Percentiles rank a stretch among this genome's conserved stretches.
Conservation (phyloP, 768 basidiomycete species). For the Pulveroboletus sp. region DNA sequence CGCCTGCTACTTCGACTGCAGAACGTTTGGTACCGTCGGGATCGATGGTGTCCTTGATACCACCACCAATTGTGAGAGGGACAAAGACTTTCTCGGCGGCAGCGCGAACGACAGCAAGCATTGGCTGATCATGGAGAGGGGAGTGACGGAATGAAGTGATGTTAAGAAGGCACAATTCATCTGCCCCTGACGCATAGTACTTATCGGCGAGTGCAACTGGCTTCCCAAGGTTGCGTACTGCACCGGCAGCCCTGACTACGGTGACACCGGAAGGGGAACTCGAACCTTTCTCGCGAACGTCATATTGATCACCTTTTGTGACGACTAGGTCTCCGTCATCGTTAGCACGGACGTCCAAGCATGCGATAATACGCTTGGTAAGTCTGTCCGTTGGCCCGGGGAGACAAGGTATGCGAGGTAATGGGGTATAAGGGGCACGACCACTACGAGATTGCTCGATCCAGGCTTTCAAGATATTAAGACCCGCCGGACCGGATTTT, state of each 20-base stretch:
- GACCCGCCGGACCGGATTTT: slow-evolving; percentile 89
- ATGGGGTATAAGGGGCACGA: slow-evolving; percentile 33
- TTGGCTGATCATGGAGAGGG: slow-evolving; percentile 93
- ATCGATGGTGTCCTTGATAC: slow-evolving; percentile 94
- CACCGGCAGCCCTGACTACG: slow-evolving; percentile 54
- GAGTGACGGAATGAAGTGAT: slow-evolving; percentile 99
- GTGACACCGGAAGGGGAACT: slow-evolving; percentile 21
- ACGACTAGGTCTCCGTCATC: slow-evolving; percentile 96
- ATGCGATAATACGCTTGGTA: slow-evolving; percentile 94
- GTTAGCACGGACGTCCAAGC: slow-evolving; percentile 96
- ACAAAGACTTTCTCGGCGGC: slow-evolving; percentile 91
- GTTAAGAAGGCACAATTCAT: slow-evolving; percentile 96
- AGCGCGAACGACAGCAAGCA: slow-evolving; percentile 91
- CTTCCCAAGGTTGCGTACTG: slow-evolving; percentile 95
- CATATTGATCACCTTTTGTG: slow-evolving; percentile 99
- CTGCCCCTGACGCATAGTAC: slow-evolving; percentile 87
- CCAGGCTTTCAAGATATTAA: slow-evolving; percentile 80
- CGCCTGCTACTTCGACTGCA: slow-evolving; percentile 92
- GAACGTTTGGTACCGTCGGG: slow-evolving; percentile 87
- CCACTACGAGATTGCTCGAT: slow-evolving; percentile 52
- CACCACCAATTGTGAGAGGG: slow-evolving; percentile 97
- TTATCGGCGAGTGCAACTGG: slow-evolving; percentile 86
- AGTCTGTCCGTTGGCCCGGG: slow-evolving; percentile 59
- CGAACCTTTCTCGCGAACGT: slow-evolving; percentile 79
- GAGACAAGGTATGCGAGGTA: slow-evolving; percentile 29